Base-by-base conservation (phyloP, 176 grass and related monocot species). In the Musa beccarii region DNA sequence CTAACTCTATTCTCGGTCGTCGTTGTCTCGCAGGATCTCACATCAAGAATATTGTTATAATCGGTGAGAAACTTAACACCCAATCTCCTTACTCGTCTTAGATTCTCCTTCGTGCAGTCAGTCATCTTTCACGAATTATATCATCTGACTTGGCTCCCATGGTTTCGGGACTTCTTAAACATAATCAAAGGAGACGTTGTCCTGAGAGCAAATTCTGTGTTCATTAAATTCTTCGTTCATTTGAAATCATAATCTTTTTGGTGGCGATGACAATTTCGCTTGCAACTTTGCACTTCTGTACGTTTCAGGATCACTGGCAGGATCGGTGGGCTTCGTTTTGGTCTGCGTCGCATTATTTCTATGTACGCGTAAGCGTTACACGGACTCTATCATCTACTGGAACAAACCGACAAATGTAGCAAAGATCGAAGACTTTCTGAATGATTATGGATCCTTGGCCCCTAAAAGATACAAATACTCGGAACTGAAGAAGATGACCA, bases 401-500 rank as follows among this genome's bases (percentile, higher is more conserved):
- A 57, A 49, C 20, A 43, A 3, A 22, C 56, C 51, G 49, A 70
- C 20, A 28, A 69, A 26, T 23, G 51, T 69, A 65, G 69, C 54
- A 57, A 85, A 75, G 20, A 83, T 43, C 3, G 85, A 93, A 79
- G 76, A 72, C 2, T 34, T 82, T 66, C 26, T 95, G n/a, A 54
- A 75, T 20, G 80, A 53, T 0, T 81, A 84, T 14, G 72, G 77
- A 20, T 84, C 79, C 12, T 63, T 90, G 29, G 17, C 62, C 10
- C 82, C 73, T 4, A 92, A 83, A 52, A 87, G 76, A 68, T 89
- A 76, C 56, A 85, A 15, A 2, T 89, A 92, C 63, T 57, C 79
- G 19, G 79, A 87, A 63, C 8, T 92, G 54, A 86, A 87, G 79
- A 80, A 83, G 82, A 83, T 87, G 24, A 92, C 90, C 17, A 57